Base-by-base conservation (phyloP, 2,329 filamentous ascomycete species). In the Beauveria australis region DNA sequence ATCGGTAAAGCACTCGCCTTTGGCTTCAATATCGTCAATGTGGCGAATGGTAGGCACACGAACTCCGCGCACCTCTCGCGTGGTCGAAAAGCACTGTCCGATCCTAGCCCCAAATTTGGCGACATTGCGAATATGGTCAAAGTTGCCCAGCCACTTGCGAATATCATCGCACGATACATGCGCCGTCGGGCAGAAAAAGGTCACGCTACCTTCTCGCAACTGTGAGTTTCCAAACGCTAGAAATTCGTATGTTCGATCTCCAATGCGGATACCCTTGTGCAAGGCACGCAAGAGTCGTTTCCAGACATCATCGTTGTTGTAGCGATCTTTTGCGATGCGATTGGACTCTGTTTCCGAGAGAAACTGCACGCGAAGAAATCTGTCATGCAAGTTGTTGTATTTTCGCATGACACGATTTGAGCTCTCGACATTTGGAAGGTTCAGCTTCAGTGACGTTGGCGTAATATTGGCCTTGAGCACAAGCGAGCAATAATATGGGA, bases 51-150 rank as follows among this genome's bases (percentile, higher is more conserved):
- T 77, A 0, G 83, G 83, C 7, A 88, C 82, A 0, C 79, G 81
- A 24, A 86, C 83, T 18, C 85, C 81, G 30, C 78, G 80, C 47
- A 96, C 86, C 12, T 89, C 86, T 62, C 89, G 79, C 0, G 94
- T 99, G 0, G 93, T 97, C 0, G 94, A 97, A 70, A 99, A 97
- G 70, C 92, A 97, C 73, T 97, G 94, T 0, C 94, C 94, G 19
- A 97, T 78, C 30, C 94, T 84, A 30, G 94, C 91, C 53, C 91
- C 89, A 70, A 92, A 90, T 68, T 96, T 97, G 33, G 93, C 92
- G n/a, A 96, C 83, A 28, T 89, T 83, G 60, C 81, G 84, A 72
- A 97, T 97, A 64, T 91, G 83, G 16, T 79, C 80, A 67, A 99
- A 96, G 16, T 88, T 77, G 0, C 94, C 94, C 88, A 97, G 96